Conservation (phyloP, 371 early-diverging fungal species). For the Ordospora colligata region DNA sequence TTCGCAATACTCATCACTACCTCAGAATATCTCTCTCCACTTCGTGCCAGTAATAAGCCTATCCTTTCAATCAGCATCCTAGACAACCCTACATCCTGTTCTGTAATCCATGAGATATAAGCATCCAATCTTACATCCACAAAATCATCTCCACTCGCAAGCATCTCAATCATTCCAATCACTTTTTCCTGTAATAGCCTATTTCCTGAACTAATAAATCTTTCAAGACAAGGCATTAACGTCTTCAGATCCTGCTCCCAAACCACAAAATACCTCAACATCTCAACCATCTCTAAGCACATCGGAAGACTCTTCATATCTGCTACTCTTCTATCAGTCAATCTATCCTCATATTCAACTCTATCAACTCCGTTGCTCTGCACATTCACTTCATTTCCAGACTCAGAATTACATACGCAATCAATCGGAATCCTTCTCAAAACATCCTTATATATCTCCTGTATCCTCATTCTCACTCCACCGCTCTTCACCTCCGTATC, state of each 20-base stretch:
- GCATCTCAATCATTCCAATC: neutral
- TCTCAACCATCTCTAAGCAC: neutral
- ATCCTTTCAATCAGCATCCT: slow-evolving; percentile 7
- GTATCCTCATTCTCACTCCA: neutral
- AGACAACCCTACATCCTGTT: neutral
- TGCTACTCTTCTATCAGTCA: no score
- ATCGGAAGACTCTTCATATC: no score
- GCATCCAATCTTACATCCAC: neutral
- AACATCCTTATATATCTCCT: neutral
- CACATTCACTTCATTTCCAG: neutral
- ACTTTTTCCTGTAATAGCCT: neutral
- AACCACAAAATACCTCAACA: neutral
- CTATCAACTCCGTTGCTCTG: neutral
- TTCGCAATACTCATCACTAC: neutral
- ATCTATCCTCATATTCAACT: no score
- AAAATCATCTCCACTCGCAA: neutral
- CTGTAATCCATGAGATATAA: neutral
- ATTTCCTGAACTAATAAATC: neutral
- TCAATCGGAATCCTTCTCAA: neutral
- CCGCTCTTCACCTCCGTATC: neutral
- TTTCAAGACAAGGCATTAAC: neutral
- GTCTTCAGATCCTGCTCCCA: neutral
- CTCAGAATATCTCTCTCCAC: neutral
- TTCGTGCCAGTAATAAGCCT: neutral
- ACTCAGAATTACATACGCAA: neutral